These are phyloP conservation scores for maize (Zea mays) DNA, from an alignment of 176 grass and related monocot genomes.

Conservation along the genomic window DNA sequence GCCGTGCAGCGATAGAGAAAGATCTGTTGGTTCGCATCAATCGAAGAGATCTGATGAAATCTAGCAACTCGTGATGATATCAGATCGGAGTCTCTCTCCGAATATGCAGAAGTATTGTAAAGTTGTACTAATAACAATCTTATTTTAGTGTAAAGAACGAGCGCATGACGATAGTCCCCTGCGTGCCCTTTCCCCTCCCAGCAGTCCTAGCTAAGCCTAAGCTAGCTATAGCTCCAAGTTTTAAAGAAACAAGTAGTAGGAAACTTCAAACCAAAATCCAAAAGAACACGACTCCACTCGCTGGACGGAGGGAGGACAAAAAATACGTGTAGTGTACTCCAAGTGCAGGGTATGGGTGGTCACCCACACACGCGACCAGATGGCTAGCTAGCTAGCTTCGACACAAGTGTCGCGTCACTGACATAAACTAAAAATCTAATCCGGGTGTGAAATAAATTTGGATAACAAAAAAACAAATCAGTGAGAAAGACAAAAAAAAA, in stretches of 20 bases:
- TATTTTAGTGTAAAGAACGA: constrained; percentile 27
- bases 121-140: constrained; percentile 8
- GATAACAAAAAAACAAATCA: too few relatives aligned
- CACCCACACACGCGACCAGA: too few relatives aligned
- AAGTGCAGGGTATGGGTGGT: too few relatives aligned
- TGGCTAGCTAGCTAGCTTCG: too few relatives aligned
- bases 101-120: constrained; percentile 32
- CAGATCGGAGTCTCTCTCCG: not conserved
- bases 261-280: constrained; percentile 34
- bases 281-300: constrained; percentile 29
- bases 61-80: constrained; percentile 13
- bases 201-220: not conserved
- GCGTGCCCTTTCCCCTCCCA: not conserved
- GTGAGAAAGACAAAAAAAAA: too few relatives aligned
- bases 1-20: not conserved
- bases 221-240: constrained; percentile 43
- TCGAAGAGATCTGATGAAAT: constrained; percentile 25
- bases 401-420: too few relatives aligned
- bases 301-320: too few relatives aligned
- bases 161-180: not conserved
- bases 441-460: too few relatives aligned
- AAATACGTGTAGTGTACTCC: too few relatives aligned
- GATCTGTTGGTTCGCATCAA: not conserved
- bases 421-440: too few relatives aligned
- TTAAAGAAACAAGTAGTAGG: constrained; percentile 20